Conservation (phyloP, 176 grass and related monocot species). For the Guadua angustifolia region DNA sequence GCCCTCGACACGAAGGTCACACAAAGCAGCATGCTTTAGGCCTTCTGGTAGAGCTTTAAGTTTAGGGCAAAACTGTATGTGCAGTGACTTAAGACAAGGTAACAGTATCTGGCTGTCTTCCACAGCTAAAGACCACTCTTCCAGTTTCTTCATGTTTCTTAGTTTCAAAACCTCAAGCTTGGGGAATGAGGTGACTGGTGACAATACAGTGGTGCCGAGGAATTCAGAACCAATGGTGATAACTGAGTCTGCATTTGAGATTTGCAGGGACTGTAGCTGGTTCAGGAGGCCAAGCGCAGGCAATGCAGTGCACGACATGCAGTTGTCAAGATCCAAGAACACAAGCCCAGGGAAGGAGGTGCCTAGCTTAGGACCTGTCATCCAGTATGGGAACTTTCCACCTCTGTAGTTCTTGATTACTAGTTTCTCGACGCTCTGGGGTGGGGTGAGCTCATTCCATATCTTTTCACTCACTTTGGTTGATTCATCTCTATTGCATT, state of each 20-base stretch:
- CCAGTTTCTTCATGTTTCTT: conserved; percentile 66
- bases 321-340: conserved; percentile 60
- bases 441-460: conserved; percentile 70
- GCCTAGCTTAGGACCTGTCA: conserved; percentile 58
- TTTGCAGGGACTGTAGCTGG: conserved; percentile 67
- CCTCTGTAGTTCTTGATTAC: conserved; percentile 65
- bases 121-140: conserved; percentile 71
- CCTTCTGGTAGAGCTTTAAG: conserved; percentile 80
- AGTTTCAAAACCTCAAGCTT: conserved; percentile 72
- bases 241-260: conserved; percentile 62
- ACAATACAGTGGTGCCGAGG: conserved; percentile 50
- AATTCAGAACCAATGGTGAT: conserved; percentile 71
- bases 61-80: conserved; percentile 68
- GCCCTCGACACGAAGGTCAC: conserved; percentile 54
- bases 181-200: conserved; percentile 52
- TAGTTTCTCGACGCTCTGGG: conserved; percentile 65
- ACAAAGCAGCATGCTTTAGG: conserved; percentile 47
- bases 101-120: conserved; percentile 51
- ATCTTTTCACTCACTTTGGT: conserved; percentile 63
- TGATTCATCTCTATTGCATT: conserved; percentile 43
- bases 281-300: conserved; percentile 70
- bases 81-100: conserved; percentile 68
- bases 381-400: conserved; percentile 65
- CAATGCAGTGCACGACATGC: conserved; percentile 58
- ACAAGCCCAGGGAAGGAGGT: conserved; percentile 61